Evolutionary conservation across 352 stramenopile species (phyloP), one percentile per base, ranked within the genome.

Genomic region (Poterioochromonas sp.): DNA sequence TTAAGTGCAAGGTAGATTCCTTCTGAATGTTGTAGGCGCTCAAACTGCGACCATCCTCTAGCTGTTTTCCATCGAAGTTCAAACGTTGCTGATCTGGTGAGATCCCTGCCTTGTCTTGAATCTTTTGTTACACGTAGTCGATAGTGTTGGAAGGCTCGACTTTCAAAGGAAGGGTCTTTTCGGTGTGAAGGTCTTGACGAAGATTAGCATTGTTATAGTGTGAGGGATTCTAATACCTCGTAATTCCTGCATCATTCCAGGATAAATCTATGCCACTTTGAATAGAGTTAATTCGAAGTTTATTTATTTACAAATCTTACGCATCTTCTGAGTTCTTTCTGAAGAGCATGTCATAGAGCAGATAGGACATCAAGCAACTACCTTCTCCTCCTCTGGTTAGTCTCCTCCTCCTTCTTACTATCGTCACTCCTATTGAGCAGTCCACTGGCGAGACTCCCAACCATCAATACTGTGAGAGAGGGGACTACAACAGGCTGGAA

Each of bases 91-190:
- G 91, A 81, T 97, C 92, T 49, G 91, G 85, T 35, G 92, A 92
- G 63, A 97, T 96, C 71, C 51, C 41, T 77, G 35, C 81, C 83
- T 90, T 95, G 81, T 95, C 90, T 69, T 93, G 83, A 83, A 96
- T 96, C 84, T 95, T 96, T 44, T 91, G 83, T 83, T 93, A 92
- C 41, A 91, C 85, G 77, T 91, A 96, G 87, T 98, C 94, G 86
- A 98, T 97, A 79, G 89, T 94, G 90, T 98, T 92, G 71, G 90
- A 93, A 77, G 94, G 91, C 86, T 97, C 94, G 58, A 98, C 91
- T 86, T 98, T 93, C 76, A 98, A 90, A 78, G 91, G 96, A 82
- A 98, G 94, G 73, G 93, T 98, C 87, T 97, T 98, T 78, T 91
- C 94, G 43, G n/a, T n/a, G 91, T 97, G 64, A 98, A 87, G 77